phyloP scores from a whole-genome alignment of 1,139 yeast genomes.

The Pichia sp. region DNA sequence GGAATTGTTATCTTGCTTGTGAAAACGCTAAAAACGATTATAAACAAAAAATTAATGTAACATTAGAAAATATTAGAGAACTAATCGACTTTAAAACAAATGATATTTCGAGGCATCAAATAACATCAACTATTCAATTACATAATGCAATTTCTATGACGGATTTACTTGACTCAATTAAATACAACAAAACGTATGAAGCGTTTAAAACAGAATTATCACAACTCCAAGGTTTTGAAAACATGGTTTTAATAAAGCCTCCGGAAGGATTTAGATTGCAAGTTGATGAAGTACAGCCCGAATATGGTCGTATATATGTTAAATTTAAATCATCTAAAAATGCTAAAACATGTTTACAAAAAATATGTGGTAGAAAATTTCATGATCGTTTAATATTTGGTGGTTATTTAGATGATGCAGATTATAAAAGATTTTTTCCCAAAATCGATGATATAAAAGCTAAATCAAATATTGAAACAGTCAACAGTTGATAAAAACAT shows the following conservation, averaged over 20 bases:
- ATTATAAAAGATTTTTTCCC: slow-evolving; percentile 23
- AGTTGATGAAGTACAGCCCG: slow-evolving; percentile 44
- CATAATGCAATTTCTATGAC: slow-evolving; percentile 60
- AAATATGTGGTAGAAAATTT: slow-evolving; percentile 63
- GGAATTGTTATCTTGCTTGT: slow-evolving; percentile 32
- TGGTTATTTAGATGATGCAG: slow-evolving; percentile 55
- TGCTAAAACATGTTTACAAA: slow-evolving; percentile 54
- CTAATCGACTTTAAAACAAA: slow-evolving; percentile 12
- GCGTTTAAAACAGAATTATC: slow-evolving; percentile 43
- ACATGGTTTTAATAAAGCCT: slow-evolving; percentile 64
- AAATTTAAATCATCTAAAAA: slow-evolving; percentile 49
- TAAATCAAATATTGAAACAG: background rate
- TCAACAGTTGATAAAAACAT: background rate
- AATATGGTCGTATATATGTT: slow-evolving; percentile 68
- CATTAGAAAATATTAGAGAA: slow-evolving; percentile 17
- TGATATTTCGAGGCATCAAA: slow-evolving; percentile 29
- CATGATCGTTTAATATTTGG: slow-evolving; percentile 67
- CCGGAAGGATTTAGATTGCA: slow-evolving; percentile 39
- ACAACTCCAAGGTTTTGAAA: slow-evolving; percentile 46
- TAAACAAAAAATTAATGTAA: slow-evolving; percentile 18
- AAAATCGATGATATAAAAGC: background rate
- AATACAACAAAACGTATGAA: too few relatives aligned
- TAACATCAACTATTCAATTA: slow-evolving; percentile 56
- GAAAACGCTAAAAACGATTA: slow-evolving; percentile 28
- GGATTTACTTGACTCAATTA: slow-evolving; percentile 36